Evolutionary conservation across 208 protist species (phyloP).

Genomic region (Eutreptiella sp.): DNA sequence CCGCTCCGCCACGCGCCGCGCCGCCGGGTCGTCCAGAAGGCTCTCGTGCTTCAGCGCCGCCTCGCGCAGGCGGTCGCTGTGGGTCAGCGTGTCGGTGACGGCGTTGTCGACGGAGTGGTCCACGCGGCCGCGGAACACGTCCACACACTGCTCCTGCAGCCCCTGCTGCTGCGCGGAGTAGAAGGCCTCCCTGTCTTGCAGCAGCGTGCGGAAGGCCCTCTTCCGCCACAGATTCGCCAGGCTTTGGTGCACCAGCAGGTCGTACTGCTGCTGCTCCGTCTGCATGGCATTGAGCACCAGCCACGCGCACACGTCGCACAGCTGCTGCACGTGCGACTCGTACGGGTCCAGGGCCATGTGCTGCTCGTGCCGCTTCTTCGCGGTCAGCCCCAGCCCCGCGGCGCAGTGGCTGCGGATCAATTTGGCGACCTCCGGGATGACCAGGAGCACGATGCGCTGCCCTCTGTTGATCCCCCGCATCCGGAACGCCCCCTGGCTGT

Average conservation of each 20-base stretch:
- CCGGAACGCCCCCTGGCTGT: slow-evolving; percentile 39
- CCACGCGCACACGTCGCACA: slow-evolving; percentile 46
- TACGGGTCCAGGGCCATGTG: slow-evolving; percentile 9
- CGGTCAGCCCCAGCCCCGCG: background rate
- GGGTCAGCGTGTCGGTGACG: no score
- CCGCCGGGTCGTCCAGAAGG: no score
- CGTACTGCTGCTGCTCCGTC: slow-evolving; percentile 42
- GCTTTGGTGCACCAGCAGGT: slow-evolving; percentile 32
- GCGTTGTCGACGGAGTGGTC: no score
- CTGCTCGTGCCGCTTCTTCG: background rate
- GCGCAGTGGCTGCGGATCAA: slow-evolving; percentile 19
- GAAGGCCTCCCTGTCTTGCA: no score
- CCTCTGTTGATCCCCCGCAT: slow-evolving; percentile 34
- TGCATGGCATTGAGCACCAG: slow-evolving; percentile 50
- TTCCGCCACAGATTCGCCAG: slow-evolving; percentile 33
- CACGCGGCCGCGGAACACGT: no score
- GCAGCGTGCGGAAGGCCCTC: slow-evolving; percentile 36
- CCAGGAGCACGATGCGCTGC: slow-evolving; percentile 15
- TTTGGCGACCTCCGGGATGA: slow-evolving; percentile 30
- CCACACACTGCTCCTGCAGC: no score
- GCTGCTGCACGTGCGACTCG: background rate
- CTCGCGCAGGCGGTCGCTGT: no score
- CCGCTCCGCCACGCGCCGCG: no score
- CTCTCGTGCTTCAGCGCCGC: no score
- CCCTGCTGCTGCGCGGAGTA: no score